Evolutionary conservation across 345 rosid genomes (phyloP).

Genomic region (Nasturtium officinale): DNA sequence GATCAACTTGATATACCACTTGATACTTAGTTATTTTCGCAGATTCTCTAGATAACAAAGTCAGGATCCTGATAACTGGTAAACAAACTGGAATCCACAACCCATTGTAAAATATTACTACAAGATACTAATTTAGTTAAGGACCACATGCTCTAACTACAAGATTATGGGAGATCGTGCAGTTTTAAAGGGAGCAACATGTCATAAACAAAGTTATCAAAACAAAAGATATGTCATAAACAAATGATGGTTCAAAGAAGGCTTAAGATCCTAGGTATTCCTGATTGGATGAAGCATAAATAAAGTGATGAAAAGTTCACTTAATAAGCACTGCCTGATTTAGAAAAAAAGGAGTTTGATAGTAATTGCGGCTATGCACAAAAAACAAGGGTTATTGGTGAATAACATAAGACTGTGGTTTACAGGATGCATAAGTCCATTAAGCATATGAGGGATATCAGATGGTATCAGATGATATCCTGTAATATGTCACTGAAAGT

Average conservation of each 20-base stretch:
- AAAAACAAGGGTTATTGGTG: constrained; percentile 20
- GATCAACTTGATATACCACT: constrained; percentile 11
- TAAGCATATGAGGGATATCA: no score
- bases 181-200: constrained; percentile 21
- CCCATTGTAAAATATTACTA: neutral
- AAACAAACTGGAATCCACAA: constrained; percentile 6
- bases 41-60: constrained; percentile 24
- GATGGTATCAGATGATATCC: no score
- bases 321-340: neutral
- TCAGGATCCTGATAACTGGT: constrained; percentile 5
- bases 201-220: constrained; percentile 36
- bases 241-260: constrained; percentile 21
- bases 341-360: neutral
- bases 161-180: constrained; percentile 25
- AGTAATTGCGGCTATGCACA: constrained; percentile 16
- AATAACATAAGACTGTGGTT: constrained; percentile 13
- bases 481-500: no score
- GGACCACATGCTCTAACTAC: constrained; percentile 25
- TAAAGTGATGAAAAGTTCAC: constrained; percentile 17
- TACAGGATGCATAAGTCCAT: no score
- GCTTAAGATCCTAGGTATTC: constrained; percentile 33
- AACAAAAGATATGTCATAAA: constrained; percentile 15
- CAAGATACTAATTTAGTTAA: neutral
- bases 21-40: constrained; percentile 14
- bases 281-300: constrained; percentile 27